phyloP scores from a whole-genome alignment of 164 flowering plant species.

The Houttuynia cordata region DNA sequence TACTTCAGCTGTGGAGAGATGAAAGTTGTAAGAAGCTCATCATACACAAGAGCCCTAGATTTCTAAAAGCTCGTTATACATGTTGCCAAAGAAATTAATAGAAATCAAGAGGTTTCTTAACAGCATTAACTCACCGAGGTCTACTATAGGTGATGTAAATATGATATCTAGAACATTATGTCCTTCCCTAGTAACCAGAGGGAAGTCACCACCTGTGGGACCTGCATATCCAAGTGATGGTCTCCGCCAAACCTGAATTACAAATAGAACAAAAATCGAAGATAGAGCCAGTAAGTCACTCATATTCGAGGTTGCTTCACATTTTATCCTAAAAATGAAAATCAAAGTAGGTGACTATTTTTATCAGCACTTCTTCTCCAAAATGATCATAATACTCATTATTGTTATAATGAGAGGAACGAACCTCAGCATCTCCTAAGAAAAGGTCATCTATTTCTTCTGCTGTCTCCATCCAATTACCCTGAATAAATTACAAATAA shows the following conservation, averaged over 20 bases:
- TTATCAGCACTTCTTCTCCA: neutral
- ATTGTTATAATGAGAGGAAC: neutral
- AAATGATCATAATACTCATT: neutral
- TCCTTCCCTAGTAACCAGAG: constrained; percentile 58
- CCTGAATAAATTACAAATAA: constrained; percentile 20
- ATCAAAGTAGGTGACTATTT: neutral
- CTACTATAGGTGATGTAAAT: constrained; percentile 52
- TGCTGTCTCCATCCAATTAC: too few species aligned
- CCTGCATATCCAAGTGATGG: constrained; percentile 41
- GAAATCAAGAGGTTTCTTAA: neutral
- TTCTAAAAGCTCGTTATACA: neutral
- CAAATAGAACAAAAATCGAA: neutral
- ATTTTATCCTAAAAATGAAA: neutral
- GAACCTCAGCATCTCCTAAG: constrained; percentile 69
- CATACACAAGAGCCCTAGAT: neutral
- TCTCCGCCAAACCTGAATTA: constrained; percentile 60
- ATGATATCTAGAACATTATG: constrained; percentile 58
- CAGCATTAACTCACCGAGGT: constrained; percentile 29
- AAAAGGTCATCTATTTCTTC: constrained; percentile 70
- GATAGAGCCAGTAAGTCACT: too few species aligned
- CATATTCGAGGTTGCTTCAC: too few species aligned
- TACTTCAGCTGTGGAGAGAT: constrained; percentile 36
- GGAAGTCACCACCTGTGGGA: constrained; percentile 61
- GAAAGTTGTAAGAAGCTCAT: neutral
- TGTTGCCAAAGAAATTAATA: neutral